phyloP scores from a whole-genome alignment of 2,329 filamentous ascomycete species.

The Herpotrichia juniperi region DNA sequence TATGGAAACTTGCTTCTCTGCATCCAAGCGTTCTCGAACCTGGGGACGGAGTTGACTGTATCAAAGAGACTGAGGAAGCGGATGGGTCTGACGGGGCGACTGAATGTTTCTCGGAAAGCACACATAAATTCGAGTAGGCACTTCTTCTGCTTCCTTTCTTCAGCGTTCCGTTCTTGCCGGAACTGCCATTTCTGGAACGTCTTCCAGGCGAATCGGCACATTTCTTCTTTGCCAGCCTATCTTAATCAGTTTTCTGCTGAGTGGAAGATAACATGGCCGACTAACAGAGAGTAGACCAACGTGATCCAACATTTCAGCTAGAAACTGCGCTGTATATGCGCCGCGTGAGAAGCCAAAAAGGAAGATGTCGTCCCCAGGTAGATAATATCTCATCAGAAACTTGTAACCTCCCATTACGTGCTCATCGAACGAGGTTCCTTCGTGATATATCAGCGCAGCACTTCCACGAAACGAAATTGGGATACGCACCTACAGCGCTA shows the following conservation, averaged over 20 bases:
- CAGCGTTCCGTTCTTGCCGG: constrained; percentile 52
- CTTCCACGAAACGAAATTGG: neutral
- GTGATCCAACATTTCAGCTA: constrained; percentile 83
- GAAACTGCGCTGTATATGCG: constrained; percentile 58
- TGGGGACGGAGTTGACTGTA: too few relatives aligned
- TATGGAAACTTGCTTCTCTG: constrained; percentile 77
- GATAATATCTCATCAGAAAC: constrained; percentile 58
- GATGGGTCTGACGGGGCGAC: too few relatives aligned
- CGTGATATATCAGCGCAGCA: constrained; percentile 6
- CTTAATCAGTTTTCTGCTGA: neutral
- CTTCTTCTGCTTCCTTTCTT: constrained; percentile 56
- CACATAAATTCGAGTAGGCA: too few relatives aligned
- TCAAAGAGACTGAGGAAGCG: too few relatives aligned
- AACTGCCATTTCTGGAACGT: constrained; percentile 77
- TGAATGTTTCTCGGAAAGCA: too few relatives aligned
- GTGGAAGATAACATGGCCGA: neutral
- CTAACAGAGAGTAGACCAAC: constrained; percentile 72
- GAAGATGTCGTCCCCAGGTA: constrained; percentile 55
- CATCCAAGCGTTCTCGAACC: too few relatives aligned
- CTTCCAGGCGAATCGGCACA: constrained; percentile 85
- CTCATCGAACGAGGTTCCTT: constrained; percentile 77
- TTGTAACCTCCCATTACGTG: constrained; percentile 85
- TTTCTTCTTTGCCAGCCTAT: constrained; percentile 79
- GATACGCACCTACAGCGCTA: constrained; percentile 64
- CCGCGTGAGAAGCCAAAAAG: constrained; percentile 58